Base-by-base conservation (phyloP, 2,329 filamentous ascomycete species). In the Didymella segeticola region DNA sequence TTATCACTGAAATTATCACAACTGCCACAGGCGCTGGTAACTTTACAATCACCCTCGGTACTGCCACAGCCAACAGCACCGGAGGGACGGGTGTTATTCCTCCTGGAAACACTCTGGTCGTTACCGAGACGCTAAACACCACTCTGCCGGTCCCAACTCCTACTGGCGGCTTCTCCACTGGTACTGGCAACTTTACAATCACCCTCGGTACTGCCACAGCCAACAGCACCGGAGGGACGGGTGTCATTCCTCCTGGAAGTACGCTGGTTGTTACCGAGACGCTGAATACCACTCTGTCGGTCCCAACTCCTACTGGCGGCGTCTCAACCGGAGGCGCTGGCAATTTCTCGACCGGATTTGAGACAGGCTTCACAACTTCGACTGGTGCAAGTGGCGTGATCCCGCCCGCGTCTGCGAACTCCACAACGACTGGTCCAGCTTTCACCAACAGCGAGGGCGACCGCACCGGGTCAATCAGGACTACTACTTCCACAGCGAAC, bases 71-170 rank as follows among this genome's bases (percentile, higher is more conserved):
- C 2, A 49, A 53, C 38, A 53, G 56, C 31, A 64, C 52, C 25
- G 52, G 52, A 36, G 25, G 14, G 1, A 47, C n/a, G 10, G 56
- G 56, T 10, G 27, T 61, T 20, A 56, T 62, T 25, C 53, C 52
- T 12, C 55, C 61, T 15, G 23, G 9, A n/a, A 43, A 2, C 14
- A 41, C 55, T 41, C 11, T 37, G 23, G 34, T 36, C 15, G 37
- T 34, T 9, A 27, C 36, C 3, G 43, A 47, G 12, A 53, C 48
- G 17, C 15, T 46, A 1, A 58, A 54, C n/a, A 26, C 20, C 2
- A 43, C 55, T 4, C 19, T 54, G 14, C 37, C 36, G 7, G n/a
- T 45, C 20, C 23, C 38, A 2, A 20, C 36, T 11, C 6, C 19
- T 38, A 15, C 12, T 11, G 30, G 30, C 15, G 22, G 33, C 12